Base-by-base conservation (phyloP, 78 protist species). In the Polysphondylium violaceum region DNA sequence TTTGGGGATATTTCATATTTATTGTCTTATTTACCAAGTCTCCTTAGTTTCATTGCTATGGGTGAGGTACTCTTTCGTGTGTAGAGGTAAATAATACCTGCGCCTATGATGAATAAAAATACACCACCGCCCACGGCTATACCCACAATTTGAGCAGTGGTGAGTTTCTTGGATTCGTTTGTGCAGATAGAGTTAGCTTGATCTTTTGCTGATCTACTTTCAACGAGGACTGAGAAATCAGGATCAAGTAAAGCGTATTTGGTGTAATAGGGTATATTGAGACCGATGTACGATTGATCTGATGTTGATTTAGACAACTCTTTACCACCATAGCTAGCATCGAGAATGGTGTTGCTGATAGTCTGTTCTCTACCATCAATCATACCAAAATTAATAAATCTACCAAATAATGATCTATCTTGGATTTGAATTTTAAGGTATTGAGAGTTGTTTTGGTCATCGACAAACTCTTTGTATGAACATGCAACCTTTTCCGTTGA, bases 61-160 rank as follows among this genome's bases (percentile, higher is more conserved):
- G n/a, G n/a, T n/a, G n/a, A n/a, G n/a, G n/a, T n/a, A n/a, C n/a
- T n/a, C n/a, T n/a, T n/a, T n/a, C n/a, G n/a, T n/a, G n/a, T n/a
- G n/a, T n/a, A n/a, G n/a, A n/a, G n/a, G n/a, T n/a, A n/a, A n/a
- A n/a, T n/a, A n/a, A n/a, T n/a, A n/a, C n/a, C n/a, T n/a, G n/a
- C n/a, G n/a, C n/a, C n/a, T n/a, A n/a, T n/a, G n/a, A n/a, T n/a
- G n/a, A n/a, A n/a, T 5, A 65, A 8, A 65, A 38, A 3, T 17
- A 65, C 16, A 38, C 55, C 51, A 11, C 73, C 55, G 40, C 73
- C 73, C 33, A 65, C 25, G 2, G 40, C 40, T 29, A 65, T 65
- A 36, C 73, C 73, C n/a, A 65, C 35, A 23, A 65, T 23, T 65
- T 65, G 73, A 6, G 53, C 41, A 2, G 44, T 65, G 2, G 73